These are phyloP conservation scores for Aspergillus novoparasiticus DNA, from an alignment of 2,329 filamentous ascomycete genomes.

Conservation along the genomic window DNA sequence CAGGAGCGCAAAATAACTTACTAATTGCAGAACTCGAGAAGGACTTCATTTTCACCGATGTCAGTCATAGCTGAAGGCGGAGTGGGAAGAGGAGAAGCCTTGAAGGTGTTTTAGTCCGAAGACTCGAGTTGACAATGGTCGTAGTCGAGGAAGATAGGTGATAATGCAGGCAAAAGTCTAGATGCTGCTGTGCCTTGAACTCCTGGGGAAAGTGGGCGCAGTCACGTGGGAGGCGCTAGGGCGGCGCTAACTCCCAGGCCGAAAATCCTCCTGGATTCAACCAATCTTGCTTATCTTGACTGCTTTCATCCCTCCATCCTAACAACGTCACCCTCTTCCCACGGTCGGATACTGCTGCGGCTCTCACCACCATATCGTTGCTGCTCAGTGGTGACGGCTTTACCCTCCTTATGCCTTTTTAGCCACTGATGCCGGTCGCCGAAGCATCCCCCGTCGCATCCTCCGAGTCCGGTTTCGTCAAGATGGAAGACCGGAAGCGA, in stretches of 20 bases:
- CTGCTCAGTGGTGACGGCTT: constrained; percentile 38
- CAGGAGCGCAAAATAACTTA: constrained; percentile 29
- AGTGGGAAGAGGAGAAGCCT: background rate
- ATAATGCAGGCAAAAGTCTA: constrained; percentile 24
- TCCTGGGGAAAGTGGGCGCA: constrained; percentile 32
- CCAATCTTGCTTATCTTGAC: constrained; percentile 33
- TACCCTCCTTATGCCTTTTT: constrained; percentile 43
- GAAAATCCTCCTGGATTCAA: constrained; percentile 47
- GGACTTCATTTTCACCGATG: constrained; percentile 44
- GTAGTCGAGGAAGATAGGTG: background rate
- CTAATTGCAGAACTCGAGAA: constrained; percentile 59
- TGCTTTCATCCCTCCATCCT: constrained; percentile 26
- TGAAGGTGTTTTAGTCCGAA: background rate
- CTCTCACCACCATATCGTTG: constrained; percentile 34
- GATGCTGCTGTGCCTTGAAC: constrained; percentile 22
- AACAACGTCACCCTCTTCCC: constrained; percentile 11
- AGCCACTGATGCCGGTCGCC: constrained; percentile 84
- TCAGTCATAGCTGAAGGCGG: constrained; percentile 24
- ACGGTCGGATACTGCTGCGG: constrained; percentile 30
- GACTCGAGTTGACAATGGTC: background rate
- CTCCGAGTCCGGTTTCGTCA: constrained; percentile 76
- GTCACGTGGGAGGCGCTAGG: constrained; percentile 44
- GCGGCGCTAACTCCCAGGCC: constrained; percentile 35
- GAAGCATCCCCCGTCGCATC: constrained; percentile 72
- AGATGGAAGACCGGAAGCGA: constrained; percentile 99